phyloP scores from a whole-genome alignment of 257 asterid species.

The Nicotiana attenuata region DNA sequence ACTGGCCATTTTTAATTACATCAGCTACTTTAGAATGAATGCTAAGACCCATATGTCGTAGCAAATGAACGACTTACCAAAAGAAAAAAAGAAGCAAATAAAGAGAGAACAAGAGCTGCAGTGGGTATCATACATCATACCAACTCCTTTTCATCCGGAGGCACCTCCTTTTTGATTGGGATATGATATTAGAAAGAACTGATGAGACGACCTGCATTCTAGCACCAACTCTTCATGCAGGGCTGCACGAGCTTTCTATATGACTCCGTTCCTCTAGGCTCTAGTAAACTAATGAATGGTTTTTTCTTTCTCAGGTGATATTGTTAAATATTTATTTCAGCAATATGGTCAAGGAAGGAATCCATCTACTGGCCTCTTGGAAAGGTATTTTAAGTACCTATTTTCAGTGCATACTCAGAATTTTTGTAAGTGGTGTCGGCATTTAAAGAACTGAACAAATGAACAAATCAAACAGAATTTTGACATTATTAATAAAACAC shows the following conservation, averaged over 20 bases:
- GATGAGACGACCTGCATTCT: no score
- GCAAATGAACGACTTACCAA: not conserved
- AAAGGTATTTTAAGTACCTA: slow-evolving; percentile 38
- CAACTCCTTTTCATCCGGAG: not conserved
- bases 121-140: not conserved
- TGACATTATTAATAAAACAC: no score
- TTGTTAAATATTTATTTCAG: slow-evolving; percentile 63
- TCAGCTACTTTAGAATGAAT: not conserved
- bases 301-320: slow-evolving; percentile 43
- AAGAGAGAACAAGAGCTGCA: not conserved
- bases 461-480: no score
- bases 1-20: not conserved
- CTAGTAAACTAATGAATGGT: not conserved
- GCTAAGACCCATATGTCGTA: not conserved
- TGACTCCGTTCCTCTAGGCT: not conserved
- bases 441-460: no score
- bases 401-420: no score
- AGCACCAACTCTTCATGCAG: no score
- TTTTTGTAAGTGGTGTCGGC: no score
- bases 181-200: no score
- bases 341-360: slow-evolving; percentile 61
- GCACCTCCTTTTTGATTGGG: no score
- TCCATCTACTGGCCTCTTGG: slow-evolving; percentile 63
- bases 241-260: not conserved
- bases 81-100: not conserved